Percentiles rank a stretch among this genome's conserved stretches.
Evolutionary conservation across 345 rosid genomes (phyloP).

Genomic region (Aegle marmelos): DNA sequence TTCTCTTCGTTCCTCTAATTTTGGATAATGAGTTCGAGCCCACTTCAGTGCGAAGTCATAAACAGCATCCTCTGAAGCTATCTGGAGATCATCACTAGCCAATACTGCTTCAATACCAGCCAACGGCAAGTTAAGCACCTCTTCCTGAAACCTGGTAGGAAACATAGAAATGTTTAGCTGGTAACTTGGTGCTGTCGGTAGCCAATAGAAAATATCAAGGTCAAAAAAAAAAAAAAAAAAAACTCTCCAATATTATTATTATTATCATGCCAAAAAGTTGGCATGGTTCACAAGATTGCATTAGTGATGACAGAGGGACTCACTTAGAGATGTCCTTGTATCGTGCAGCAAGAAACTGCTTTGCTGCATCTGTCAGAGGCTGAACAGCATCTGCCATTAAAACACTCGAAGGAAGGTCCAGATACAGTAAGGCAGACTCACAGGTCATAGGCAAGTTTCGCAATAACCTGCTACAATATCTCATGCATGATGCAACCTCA

Average conservation of each 20-base stretch:
- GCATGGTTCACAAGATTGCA: not conserved
- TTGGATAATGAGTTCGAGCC: slow-evolving; percentile 66
- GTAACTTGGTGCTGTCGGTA: not conserved
- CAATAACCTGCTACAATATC: slow-evolving; percentile 65
- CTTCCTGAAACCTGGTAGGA: slow-evolving; percentile 52
- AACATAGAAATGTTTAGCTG: not conserved
- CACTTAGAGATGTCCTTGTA: slow-evolving; percentile 67
- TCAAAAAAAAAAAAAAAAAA: not conserved
- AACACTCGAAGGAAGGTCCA: slow-evolving; percentile 74
- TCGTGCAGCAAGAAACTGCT: slow-evolving; percentile 51
- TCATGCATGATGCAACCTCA: slow-evolving; percentile 83
- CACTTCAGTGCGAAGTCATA: slow-evolving; percentile 71
- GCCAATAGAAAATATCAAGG: not conserved
- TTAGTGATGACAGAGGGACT: slow-evolving; percentile 9
- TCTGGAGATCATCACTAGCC: slow-evolving; percentile 60
- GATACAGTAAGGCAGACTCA: slow-evolving; percentile 71
- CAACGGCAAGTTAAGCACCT: slow-evolving; percentile 72
- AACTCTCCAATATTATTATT: not conserved
- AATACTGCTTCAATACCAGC: slow-evolving; percentile 78
- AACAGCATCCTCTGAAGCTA: slow-evolving; percentile 69
- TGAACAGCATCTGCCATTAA: slow-evolving; percentile 68
- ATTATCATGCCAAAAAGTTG: not conserved
- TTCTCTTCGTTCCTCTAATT: slow-evolving; percentile 58
- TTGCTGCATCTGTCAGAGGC: slow-evolving; percentile 73
- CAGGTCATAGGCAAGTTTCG: slow-evolving; percentile 65